Conservation (phyloP, 148 eudicot genomes). For the Cornus suecica region DNA sequence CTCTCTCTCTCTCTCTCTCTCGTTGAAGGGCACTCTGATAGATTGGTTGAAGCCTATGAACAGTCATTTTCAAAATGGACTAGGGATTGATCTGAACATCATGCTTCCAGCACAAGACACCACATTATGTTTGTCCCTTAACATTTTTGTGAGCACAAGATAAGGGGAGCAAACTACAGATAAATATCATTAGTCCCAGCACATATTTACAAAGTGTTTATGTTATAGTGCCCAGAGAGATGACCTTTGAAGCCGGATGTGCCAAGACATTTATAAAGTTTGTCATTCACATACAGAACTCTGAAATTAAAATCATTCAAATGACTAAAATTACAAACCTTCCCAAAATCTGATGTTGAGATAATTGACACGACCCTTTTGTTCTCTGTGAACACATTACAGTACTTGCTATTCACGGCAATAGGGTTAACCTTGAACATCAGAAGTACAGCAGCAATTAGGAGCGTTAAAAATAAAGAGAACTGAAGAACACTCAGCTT, state of each 20-base stretch:
- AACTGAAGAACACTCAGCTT: constrained; percentile 5
- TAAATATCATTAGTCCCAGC: background rate
- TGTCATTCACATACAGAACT: background rate
- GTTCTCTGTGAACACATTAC: constrained; percentile 90
- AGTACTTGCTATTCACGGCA: constrained; percentile 94
- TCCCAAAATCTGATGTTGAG: constrained; percentile 78
- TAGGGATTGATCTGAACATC: background rate
- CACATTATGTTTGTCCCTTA: background rate
- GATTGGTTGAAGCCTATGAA: no score
- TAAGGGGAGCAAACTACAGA: background rate
- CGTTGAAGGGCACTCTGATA: no score
- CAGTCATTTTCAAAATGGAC: no score
- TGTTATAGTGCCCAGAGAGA: background rate
- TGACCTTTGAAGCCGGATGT: background rate
- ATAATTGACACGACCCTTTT: constrained; percentile 78
- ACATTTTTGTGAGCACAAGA: background rate
- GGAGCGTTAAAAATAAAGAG: constrained; percentile 5
- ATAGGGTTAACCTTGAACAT: constrained; percentile 83
- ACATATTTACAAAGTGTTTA: background rate
- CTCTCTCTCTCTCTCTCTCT: no score
- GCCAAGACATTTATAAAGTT: background rate
- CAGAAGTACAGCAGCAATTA: constrained; percentile 16
- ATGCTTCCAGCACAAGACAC: background rate
- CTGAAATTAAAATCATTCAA: background rate
- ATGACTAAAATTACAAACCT: constrained; percentile 49